These are phyloP conservation scores for Leptodontidium sp. DNA, from an alignment of 2,329 filamentous ascomycete species.

Conservation along the genomic window DNA sequence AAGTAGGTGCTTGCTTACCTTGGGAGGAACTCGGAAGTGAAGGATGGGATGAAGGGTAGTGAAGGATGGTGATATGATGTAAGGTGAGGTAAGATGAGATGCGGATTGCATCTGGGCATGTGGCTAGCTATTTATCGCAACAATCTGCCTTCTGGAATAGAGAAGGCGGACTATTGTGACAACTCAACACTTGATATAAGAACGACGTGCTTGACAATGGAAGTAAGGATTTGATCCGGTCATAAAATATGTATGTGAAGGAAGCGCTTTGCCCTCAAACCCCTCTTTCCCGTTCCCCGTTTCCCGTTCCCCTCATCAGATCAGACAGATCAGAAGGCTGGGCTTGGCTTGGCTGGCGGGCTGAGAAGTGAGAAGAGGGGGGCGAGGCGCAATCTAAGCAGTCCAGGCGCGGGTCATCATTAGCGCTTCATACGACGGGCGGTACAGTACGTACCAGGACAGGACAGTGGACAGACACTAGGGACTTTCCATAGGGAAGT, in stretches of 20 bases:
- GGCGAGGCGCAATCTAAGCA: neutral
- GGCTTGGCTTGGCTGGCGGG: too few relatives aligned
- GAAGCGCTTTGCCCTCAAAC: neutral
- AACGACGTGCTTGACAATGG: too few relatives aligned
- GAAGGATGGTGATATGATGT: neutral
- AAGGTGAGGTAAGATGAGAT: neutral
- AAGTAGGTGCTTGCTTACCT: neutral
- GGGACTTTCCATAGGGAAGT: too few relatives aligned
- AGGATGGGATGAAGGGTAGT: neutral
- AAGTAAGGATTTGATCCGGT: neutral
- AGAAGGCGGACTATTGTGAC: too few relatives aligned
- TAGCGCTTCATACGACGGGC: too few relatives aligned
- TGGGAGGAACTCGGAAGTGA: neutral
- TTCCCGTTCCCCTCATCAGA: too few relatives aligned
- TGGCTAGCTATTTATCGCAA: neutral
- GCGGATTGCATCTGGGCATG: neutral
- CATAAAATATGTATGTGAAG: neutral
- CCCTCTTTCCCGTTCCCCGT: neutral
- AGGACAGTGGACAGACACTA: too few relatives aligned
- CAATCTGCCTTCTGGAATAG: too few relatives aligned
- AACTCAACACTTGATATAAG: too few relatives aligned
- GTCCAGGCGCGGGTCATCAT: constrained; percentile 1
- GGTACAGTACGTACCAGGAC: too few relatives aligned
- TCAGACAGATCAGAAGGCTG: too few relatives aligned
- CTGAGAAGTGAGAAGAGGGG: too few relatives aligned